Evolutionary conservation across 2,329 filamentous ascomycete species (phyloP), one percentile per base, ranked within the genome.

Genomic region (Paecilomyces fulvus): DNA sequence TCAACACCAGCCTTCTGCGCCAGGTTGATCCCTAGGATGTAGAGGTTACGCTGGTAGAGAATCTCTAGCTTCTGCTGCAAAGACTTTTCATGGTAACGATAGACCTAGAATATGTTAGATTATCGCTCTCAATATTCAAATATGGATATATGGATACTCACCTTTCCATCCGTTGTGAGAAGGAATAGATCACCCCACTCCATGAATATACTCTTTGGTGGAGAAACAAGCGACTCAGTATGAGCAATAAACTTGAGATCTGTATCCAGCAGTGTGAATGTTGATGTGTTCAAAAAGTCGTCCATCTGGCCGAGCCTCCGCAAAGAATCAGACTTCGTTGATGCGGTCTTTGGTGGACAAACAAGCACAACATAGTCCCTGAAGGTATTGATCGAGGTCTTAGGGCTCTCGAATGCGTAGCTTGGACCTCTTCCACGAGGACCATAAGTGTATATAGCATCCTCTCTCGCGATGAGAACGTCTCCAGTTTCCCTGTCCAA

Each of bases 391-490:
- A 96, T 83, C 55, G 90, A 80, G 64, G 86, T 92, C 75, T 99
- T 99, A 6, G 88, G 85, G 4, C 90, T 88, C 69, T 99, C 92
- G 68, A 95, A 97, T 0, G 91, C 91, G 72, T 89, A 92, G 46
- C 90, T 92, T 0, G 90, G 87, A 0, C 91, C 91, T 58, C 92
- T 84, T 0, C 92, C 92, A 57, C 94, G 88, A 0, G 88, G 76
- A 0, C 87, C 89, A 73, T 97, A 99, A 58, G 90, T 92, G 74
- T 97, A 97, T 55, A 99, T 88, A 7, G 92, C 94, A 80, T 99
- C 95, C 63, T 96, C 90, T 59, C 94, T 81, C 0, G 88, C 94
- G n/a, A 99, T 87, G 2, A 99, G 83, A 20, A 99, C 86, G 61
- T 96, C 90, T 4, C 88, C 90, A 0, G 85, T 88, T 59, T 83